Conservation (phyloP, 106 monocot species). For the Dendrobium officinale region DNA sequence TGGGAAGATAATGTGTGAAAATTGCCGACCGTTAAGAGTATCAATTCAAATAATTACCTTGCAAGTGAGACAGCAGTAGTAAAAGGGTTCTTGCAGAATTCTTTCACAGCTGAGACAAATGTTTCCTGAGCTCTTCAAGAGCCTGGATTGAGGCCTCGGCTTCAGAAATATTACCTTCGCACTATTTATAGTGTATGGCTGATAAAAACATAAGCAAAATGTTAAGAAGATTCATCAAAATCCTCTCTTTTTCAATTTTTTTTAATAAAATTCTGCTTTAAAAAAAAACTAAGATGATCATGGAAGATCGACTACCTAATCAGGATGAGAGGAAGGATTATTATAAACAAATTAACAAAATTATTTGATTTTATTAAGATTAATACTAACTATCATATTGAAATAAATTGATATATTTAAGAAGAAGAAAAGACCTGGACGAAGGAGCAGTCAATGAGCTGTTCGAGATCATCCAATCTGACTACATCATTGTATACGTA, state of each 20-base stretch:
- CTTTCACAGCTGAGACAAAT: slow-evolving; percentile 69
- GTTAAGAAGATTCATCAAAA: not conserved
- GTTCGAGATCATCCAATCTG: slow-evolving; percentile 70
- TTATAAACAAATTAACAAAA: too few relatives aligned
- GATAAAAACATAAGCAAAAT: not conserved
- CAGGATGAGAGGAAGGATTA: too few relatives aligned
- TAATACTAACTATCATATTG: not conserved
- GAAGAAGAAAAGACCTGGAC: slow-evolving; percentile 42
- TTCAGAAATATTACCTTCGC: slow-evolving; percentile 82
- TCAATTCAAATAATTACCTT: slow-evolving; percentile 36
- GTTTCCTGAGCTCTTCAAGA: slow-evolving; percentile 19
- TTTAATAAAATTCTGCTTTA: too few relatives aligned
- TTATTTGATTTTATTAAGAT: too few relatives aligned
- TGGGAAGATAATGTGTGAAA: too few relatives aligned
- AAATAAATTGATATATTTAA: not conserved
- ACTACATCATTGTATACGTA: slow-evolving; percentile 82
- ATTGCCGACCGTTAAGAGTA: not conserved
- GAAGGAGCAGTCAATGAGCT: slow-evolving; percentile 72
- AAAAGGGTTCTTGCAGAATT: slow-evolving; percentile 78
- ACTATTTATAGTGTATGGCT: slow-evolving; percentile 87
- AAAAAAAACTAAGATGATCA: too few relatives aligned
- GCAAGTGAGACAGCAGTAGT: slow-evolving; percentile 80
- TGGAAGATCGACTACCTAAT: too few relatives aligned
- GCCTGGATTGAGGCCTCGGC: slow-evolving; percentile 17
- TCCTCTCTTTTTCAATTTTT: too few relatives aligned